Evolutionary conservation across 2,329 filamentous ascomycete species (phyloP).

Genomic region (Alternaria burnsii): DNA sequence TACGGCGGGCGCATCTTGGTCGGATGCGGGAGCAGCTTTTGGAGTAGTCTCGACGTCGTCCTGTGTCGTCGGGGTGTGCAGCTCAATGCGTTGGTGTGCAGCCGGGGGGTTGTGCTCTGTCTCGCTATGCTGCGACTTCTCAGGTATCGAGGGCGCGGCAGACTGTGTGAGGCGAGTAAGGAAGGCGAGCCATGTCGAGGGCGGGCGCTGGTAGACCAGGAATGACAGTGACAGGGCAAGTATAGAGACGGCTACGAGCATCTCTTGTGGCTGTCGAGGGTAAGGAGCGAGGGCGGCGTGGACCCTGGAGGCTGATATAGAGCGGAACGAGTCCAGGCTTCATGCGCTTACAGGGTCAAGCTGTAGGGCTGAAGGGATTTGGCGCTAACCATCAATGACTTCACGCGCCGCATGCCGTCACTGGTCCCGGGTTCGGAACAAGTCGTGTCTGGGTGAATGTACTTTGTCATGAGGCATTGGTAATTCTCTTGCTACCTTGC

Average conservation of each 20-base stretch:
- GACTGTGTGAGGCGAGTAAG: slow-evolving; percentile 20
- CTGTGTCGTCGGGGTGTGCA: slow-evolving; percentile 13
- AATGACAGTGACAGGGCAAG: slow-evolving; percentile 49
- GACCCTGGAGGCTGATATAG: slow-evolving; percentile 24
- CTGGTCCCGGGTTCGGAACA: not conserved
- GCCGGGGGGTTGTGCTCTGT: slow-evolving; percentile 17
- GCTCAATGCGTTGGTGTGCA: slow-evolving; percentile 14
- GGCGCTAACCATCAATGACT: slow-evolving; percentile 22
- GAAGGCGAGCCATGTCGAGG: slow-evolving; percentile 45
- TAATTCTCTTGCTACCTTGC: rapidly evolving
- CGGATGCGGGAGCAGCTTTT: slow-evolving; percentile 34
- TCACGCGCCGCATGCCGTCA: slow-evolving; percentile 25
- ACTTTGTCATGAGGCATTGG: not conserved
- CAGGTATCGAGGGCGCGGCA: slow-evolving; percentile 20
- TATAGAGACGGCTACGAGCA: slow-evolving; percentile 51
- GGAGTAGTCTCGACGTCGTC: slow-evolving; percentile 39
- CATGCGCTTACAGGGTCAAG: slow-evolving; percentile 14
- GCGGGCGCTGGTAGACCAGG: slow-evolving; percentile 48
- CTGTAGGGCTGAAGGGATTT: slow-evolving; percentile 25
- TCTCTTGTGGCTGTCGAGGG: slow-evolving; percentile 39
- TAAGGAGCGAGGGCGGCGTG: slow-evolving; percentile 13
- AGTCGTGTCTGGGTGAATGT: not conserved
- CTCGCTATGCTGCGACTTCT: slow-evolving; percentile 27
- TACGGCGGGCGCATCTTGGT: slow-evolving; percentile 30
- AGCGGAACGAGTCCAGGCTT: slow-evolving; percentile 12